Evolutionary conservation across 257 asterid genomes (phyloP), one percentile per base, ranked within the genome.

Genomic region (Salvia hispanica): DNA sequence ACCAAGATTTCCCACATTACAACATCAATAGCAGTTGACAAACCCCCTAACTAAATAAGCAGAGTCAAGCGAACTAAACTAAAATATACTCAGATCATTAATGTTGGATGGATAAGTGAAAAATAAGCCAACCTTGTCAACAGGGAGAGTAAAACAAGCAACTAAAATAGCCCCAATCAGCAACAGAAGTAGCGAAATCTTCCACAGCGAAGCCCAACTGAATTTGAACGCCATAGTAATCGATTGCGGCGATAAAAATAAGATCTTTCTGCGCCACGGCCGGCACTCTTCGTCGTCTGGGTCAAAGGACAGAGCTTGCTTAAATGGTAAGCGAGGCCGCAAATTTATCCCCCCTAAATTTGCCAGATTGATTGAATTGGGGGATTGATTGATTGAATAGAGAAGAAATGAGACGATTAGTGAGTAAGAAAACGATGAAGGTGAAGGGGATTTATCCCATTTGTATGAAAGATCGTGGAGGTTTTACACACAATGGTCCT

Each of bases 121-220:
- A 4, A 14, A 34, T 62, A 64, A 55, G 4, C 4, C 25, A 25
- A 94, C 99, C 96, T 91, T 82, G 51, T 94, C 98, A 56, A 91
- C 58, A 2, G 99, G 99, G 36, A 94, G 95, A 67, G 96, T 94
- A 83, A 85, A 82, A 83, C 89, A 94, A 69, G 95, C 97, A 66
- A 81, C 47, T 60, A 65, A 77, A 77, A 91, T 78, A 64, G 88
- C 87, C 48, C 80, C 90, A 70, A 87, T 64, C 62, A 94, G 89
- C 74, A 77, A 63, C 10, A 86, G 51, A 40, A 89, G 82, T 67
- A 94, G 72, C 1, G 82, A 74, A 6, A 89, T 58, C 77, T 86
- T 91, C 72, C 85, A 42, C 42, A 77, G 18, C 55, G 95, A 87
- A 72, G 66, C 73, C 96, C 96, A 88, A 68, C 73, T 85, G 75